These are phyloP conservation scores for Orobanche coerulescens DNA, from an alignment of 257 asterid genomes.

Conservation along the genomic window DNA sequence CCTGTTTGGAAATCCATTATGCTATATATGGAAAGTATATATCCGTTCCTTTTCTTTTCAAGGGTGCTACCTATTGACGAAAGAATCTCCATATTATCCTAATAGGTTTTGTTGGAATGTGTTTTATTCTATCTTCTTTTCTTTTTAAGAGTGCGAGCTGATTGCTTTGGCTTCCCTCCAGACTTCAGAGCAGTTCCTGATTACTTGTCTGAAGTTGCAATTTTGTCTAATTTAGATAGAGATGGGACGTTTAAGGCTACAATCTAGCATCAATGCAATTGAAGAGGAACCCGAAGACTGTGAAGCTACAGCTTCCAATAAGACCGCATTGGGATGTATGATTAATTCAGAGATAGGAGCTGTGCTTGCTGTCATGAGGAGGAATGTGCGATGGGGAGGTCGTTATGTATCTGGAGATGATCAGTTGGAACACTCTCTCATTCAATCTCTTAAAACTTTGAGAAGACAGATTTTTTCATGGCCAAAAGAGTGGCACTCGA, in stretches of 20 bases:
- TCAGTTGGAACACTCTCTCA: conserved; percentile 90
- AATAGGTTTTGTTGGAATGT: conserved; percentile 3
- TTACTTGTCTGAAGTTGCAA: conserved; percentile 24
- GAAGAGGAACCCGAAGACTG: conserved; percentile 96
- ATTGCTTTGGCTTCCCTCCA: conserved; percentile 23
- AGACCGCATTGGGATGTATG: conserved; percentile 71
- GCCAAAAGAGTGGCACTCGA: conserved; percentile 76
- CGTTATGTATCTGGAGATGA: conserved; percentile 94
- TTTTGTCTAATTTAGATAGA: conserved; percentile 17
- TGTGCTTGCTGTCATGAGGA: conserved; percentile 94
- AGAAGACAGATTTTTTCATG: conserved; percentile 72
- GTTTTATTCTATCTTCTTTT: background rate
- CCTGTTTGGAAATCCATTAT: conserved; percentile 17
- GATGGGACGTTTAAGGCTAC: conserved; percentile 85
- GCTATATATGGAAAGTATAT: background rate
- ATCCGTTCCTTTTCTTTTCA: background rate
- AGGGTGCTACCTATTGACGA: conserved; percentile 7
- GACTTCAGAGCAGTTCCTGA: conserved; percentile 13
- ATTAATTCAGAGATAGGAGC: conserved; percentile 89
- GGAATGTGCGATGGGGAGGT: conserved; percentile 98
- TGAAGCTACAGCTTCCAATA: conserved; percentile 52
- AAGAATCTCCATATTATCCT: conserved; percentile 16
- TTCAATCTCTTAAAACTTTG: conserved; percentile 77
- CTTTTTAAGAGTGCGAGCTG: conserved; percentile 24
- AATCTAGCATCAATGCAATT: conserved; percentile 71